Evolutionary conservation across 768 basidiomycete species (phyloP), one percentile per base, ranked within the genome.

Genomic region (Infundibulicybe gibba): DNA sequence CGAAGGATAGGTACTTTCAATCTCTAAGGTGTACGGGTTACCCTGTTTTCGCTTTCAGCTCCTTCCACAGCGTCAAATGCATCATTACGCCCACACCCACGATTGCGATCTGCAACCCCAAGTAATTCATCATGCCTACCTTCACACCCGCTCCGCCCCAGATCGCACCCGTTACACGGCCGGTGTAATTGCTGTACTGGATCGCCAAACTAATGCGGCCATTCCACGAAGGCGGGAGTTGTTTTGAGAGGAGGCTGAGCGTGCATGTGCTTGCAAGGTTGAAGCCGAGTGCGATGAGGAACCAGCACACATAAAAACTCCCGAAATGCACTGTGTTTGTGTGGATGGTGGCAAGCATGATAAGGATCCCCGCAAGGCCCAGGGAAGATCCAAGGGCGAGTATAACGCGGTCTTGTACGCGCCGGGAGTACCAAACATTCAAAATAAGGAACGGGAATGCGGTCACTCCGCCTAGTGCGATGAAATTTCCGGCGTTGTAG

Each of bases 261-360:
- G 85, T 86, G 47, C 81, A 78, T 2, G 83, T 86, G 52, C 76
- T 83, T n/a, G 81, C 76, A 10, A 87, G 66, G 61, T 87, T 87
- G 69, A 87, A 87, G 1, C 86, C 85, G 4, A 86, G 69, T 19
- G 86, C 84, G 17, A 86, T 68, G 34, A 77, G 68, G 66, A 76
- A 76, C 81, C 81, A 77, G 49, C 70, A 74, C 6, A 73, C 57
- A 45, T 70, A 70, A 38, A 84, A 54, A 13, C 70, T 71, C 5
- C 68, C 74, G 49, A 79, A 82, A 19, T 61, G 68, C 15, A 81
- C 61, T 17, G 56, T 67, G 48, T 39, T 5, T 15, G 21, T n/a
- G 37, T 30, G 31, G 31, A 45, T 20, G 19, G 37, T 16, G 6
- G 51, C 51, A 17, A 52, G 42, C 51, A 52, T 52, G 38, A 52